Percentiles rank a stretch among this genome's conserved stretches.
Evolutionary conservation across 2,329 filamentous ascomycete species (phyloP).

Genomic region (Pyrenochaeta sp.): DNA sequence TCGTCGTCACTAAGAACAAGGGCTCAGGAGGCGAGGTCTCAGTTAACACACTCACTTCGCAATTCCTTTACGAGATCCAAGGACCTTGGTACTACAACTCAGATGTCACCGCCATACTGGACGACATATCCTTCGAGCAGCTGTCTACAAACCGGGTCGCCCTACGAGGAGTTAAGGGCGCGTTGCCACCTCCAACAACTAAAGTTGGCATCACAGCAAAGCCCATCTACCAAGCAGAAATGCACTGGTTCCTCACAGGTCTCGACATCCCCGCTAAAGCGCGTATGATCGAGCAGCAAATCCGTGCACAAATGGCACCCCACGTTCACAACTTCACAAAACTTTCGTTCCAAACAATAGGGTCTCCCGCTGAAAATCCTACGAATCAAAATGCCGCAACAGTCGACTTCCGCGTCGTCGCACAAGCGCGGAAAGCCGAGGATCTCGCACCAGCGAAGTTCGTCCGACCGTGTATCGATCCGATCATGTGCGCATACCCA

Average conservation of each 20-base stretch:
- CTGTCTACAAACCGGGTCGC: conserved; percentile 59
- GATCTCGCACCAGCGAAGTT: conserved; percentile 37
- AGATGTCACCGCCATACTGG: conserved; percentile 63
- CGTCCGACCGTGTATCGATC: conserved; percentile 37
- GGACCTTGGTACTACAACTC: conserved; percentile 64
- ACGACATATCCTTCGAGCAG: conserved; percentile 62
- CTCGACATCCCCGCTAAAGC: conserved; percentile 39
- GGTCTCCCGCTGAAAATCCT: conserved; percentile 35
- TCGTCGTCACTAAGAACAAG: conserved; percentile 41
- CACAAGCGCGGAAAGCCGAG: conserved; percentile 29
- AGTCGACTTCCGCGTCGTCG: conserved; percentile 47
- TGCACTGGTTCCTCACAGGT: conserved; percentile 36
- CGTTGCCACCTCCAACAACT: conserved; percentile 59
- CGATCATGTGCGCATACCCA: conserved; percentile 52
- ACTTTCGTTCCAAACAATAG: conserved; percentile 43
- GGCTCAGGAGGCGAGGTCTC: conserved; percentile 50
- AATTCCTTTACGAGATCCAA: conserved; percentile 58
- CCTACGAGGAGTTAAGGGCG: conserved; percentile 55
- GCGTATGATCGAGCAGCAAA: conserved; percentile 33
- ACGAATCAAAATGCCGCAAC: conserved; percentile 48
- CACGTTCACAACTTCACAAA: conserved; percentile 16
- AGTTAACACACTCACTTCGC: conserved; percentile 61
- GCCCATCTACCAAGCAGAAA: conserved; percentile 40
- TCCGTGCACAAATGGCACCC: conserved; percentile 16
- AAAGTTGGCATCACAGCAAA: conserved; percentile 48